Evolutionary conservation across 148 eudicot genomes (phyloP).

Genomic region (Nyssa sinensis): DNA sequence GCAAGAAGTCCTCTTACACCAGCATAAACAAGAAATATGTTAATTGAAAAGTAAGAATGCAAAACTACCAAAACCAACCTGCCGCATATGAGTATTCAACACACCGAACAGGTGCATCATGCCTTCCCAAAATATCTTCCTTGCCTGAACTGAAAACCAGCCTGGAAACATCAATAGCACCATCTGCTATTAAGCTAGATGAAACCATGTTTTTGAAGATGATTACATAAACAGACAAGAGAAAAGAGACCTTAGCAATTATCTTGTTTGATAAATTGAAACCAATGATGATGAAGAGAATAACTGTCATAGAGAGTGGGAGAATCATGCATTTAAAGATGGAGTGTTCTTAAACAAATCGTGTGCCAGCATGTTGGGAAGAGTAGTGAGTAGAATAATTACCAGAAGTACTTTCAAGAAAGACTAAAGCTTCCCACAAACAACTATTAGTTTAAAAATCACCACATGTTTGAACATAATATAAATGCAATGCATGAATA

Average conservation of each 20-base stretch:
- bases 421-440: not conserved
- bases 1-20: not conserved
- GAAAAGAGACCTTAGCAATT: not conserved
- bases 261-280: not conserved
- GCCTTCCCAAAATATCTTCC: conserved; percentile 88
- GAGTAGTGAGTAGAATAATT: not conserved
- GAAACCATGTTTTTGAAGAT: not conserved
- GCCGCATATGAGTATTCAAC: conserved; percentile 85
- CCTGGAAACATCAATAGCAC: conserved; percentile 45
- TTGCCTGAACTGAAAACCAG: conserved; percentile 70
- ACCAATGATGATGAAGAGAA: not conserved
- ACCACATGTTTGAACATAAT: not conserved
- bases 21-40: not conserved
- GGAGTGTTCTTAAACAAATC: not conserved
- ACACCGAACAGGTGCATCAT: conserved; percentile 89
- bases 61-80: conserved; percentile 37
- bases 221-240: not conserved
- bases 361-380: not conserved
- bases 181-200: not conserved
- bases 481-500: too few species aligned
- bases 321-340: not conserved
- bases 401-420: not conserved
- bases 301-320: too few species aligned
- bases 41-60: not conserved
- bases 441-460: too few species aligned